phyloP scores from a whole-genome alignment of 139 green algal species.

The Limnomonas spitsbergensis region DNA sequence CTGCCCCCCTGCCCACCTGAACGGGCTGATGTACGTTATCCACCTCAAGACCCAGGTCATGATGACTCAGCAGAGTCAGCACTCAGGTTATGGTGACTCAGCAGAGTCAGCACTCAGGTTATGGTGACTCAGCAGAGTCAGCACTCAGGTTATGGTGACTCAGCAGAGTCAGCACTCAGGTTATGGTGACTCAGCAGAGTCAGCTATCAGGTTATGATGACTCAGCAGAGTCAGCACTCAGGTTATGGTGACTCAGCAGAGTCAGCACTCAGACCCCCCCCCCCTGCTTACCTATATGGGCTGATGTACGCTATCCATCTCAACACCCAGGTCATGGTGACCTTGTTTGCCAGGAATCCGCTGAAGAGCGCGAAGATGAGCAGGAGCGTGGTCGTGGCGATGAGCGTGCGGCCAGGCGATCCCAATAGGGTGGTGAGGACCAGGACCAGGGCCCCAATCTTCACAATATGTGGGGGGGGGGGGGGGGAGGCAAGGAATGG shows the following conservation, averaged over 20 bases:
- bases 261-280: too few relatives aligned
- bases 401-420: constrained; percentile 42
- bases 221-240: too few relatives aligned
- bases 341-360: constrained; percentile 66
- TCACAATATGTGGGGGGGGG: not conserved
- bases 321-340: constrained; percentile 48
- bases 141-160: too few relatives aligned
- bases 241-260: too few relatives aligned
- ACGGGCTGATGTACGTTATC: constrained; percentile 53
- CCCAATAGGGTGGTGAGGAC: constrained; percentile 35
- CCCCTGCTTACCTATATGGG: not conserved
- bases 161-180: too few relatives aligned
- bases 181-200: too few relatives aligned
- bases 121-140: too few relatives aligned
- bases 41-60: constrained; percentile 57
- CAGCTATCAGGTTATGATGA: too few relatives aligned
- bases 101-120: too few relatives aligned
- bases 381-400: constrained; percentile 80
- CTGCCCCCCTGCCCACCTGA: too few relatives aligned
- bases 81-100: too few relatives aligned
- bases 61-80: too few relatives aligned
- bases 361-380: constrained; percentile 71
- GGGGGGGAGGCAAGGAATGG: not conserved
- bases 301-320: constrained; percentile 59
- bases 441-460: constrained; percentile 60